A percentile compares a stretch with the other conserved stretches of the same genome.
Evolutionary conservation across 768 basidiomycete species (phyloP).

Genomic region (Boletus barrowsii): DNA sequence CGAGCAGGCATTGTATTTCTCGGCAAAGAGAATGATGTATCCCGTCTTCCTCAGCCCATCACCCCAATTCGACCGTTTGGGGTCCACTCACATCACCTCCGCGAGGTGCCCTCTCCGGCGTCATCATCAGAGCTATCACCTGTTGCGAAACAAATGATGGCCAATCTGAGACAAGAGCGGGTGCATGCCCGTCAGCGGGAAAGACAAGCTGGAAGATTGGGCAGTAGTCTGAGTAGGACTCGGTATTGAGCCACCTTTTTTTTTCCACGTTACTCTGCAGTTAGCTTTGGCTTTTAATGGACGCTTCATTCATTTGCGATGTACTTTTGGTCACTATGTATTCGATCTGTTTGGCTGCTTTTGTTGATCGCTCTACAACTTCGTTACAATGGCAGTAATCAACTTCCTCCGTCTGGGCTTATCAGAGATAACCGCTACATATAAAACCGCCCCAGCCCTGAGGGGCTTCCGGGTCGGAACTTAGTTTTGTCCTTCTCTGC

Average conservation of each 20-base stretch:
- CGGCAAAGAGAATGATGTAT: conserved; percentile 24
- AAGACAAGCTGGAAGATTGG: conserved; percentile 28
- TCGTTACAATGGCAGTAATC: too few relatives aligned
- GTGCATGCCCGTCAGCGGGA: conserved; percentile 33
- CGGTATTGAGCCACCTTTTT: conserved; percentile 21
- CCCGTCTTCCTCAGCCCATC: conserved; percentile 34
- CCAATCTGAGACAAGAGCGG: conserved; percentile 48
- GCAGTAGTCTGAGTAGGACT: conserved; percentile 31
- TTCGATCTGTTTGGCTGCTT: conserved; percentile 9
- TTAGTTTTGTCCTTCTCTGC: too few relatives aligned
- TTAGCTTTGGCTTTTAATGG: conserved; percentile 14
- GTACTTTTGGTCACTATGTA: conserved; percentile 9
- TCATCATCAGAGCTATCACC: conserved; percentile 75
- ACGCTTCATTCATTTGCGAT: conserved; percentile 10
- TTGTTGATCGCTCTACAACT: neutral
- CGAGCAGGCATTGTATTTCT: too few relatives aligned
- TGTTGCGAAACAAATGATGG: conserved; percentile 65
- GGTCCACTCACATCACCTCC: conserved; percentile 30
- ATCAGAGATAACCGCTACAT: too few relatives aligned
- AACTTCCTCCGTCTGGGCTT: too few relatives aligned
- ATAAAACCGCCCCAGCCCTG: too few relatives aligned
- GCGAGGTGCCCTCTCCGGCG: conserved; percentile 53
- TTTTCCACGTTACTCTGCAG: neutral
- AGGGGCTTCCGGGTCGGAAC: too few relatives aligned
- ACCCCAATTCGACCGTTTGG: conserved; percentile 47